These are phyloP conservation scores for Pythium sp. DNA, from an alignment of 352 stramenopile genomes.

Conservation along the genomic window DNA sequence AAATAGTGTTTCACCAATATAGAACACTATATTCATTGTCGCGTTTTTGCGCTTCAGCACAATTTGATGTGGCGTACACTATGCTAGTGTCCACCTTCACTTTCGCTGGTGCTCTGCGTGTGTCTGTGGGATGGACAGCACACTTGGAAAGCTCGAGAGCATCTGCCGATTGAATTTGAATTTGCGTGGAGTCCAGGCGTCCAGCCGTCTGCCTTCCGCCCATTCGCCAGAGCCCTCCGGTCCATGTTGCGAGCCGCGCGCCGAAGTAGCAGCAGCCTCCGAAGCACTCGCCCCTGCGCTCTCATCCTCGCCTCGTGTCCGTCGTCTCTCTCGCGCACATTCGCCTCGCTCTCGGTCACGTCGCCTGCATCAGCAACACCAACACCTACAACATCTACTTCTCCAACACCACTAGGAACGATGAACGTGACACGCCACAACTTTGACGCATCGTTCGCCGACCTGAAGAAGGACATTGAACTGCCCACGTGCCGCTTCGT, in stretches of 20 bases:
- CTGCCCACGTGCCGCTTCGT: conserved; percentile 65
- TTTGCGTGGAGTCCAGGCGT: conserved; percentile 2
- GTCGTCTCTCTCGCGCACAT: conserved; percentile 3
- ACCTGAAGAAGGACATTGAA: conserved; percentile 60
- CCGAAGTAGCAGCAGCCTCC: conserved; percentile 6
- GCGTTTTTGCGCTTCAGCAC: background rate
- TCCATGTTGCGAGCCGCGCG: conserved; percentile 14
- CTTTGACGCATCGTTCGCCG: conserved; percentile 54
- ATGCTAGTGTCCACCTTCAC: background rate
- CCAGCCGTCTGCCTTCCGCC: conserved; percentile 1
- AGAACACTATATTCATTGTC: background rate
- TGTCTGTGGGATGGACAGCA: background rate
- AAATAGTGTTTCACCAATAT: background rate
- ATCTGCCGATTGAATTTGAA: background rate
- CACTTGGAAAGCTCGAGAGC: background rate
- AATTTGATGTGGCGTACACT: background rate
- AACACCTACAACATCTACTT: conserved; percentile 10
- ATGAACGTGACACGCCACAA: conserved; percentile 87
- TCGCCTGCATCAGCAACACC: conserved; percentile 1
- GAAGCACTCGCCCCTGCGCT: background rate
- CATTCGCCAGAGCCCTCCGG: background rate
- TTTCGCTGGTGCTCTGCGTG: background rate
- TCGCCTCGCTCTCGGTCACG: conserved; percentile 6
- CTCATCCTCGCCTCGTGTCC: conserved; percentile 3
- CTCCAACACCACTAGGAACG: conserved; percentile 12